These are phyloP conservation scores for Emergomyces pasteurianus DNA, from an alignment of 2,329 filamentous ascomycete genomes.

Conservation along the genomic window DNA sequence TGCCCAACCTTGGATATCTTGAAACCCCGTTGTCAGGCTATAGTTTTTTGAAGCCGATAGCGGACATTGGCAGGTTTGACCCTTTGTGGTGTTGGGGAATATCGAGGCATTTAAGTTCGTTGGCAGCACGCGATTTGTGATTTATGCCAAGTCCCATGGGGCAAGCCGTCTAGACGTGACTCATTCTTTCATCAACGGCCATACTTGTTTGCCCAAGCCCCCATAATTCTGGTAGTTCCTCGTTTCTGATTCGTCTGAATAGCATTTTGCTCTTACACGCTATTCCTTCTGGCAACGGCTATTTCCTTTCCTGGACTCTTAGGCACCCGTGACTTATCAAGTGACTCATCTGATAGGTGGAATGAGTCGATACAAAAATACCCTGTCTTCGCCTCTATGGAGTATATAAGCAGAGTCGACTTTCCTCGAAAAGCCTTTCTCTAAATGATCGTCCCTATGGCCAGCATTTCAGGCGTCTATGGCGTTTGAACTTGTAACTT, in stretches of 20 bases:
- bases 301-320: neutral
- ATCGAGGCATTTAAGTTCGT: neutral
- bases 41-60: neutral
- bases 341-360: slow-evolving; percentile 4
- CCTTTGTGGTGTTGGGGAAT: neutral
- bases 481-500: slow-evolving; percentile 4
- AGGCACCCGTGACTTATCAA: neutral
- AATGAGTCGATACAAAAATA: neutral
- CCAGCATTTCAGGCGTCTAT: neutral
- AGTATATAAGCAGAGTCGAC: neutral
- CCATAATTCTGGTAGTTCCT: neutral
- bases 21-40: neutral
- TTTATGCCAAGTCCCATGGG: neutral
- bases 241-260: neutral
- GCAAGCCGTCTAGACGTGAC: neutral
- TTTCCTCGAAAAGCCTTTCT: neutral
- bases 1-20: neutral
- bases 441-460: neutral
- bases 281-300: neutral
- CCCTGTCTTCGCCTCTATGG: neutral
- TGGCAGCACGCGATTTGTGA: neutral
- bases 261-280: neutral
- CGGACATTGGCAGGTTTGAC: neutral
- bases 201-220: slow-evolving; percentile 4
- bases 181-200: neutral